phyloP scores from a whole-genome alignment of 2,329 filamentous ascomycete genomes.

The Nigrospora oryzae region DNA sequence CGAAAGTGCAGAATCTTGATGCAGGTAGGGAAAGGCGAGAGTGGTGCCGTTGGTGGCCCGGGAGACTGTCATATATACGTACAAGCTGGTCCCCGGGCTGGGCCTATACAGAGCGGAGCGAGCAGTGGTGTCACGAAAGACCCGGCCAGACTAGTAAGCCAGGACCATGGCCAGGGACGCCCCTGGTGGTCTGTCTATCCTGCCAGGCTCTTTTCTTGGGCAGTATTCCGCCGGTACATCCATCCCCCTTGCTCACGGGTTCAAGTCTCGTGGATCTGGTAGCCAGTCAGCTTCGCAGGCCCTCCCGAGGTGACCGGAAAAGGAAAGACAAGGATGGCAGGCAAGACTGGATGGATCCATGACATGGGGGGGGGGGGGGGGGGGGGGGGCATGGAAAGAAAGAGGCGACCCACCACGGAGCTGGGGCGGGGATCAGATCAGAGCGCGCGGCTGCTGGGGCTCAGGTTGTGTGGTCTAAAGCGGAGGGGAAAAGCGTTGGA shows the following conservation, averaged over 20 bases:
- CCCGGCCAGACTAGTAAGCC: no score
- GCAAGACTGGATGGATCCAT: no score
- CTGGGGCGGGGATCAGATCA: constrained; percentile 10
- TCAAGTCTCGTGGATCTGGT: no score
- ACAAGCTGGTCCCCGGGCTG: constrained; percentile 7
- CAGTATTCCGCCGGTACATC: no score
- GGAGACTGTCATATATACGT: constrained; percentile 18
- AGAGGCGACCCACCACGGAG: constrained; percentile 1
- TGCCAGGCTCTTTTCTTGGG: no score
- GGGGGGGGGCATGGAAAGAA: not conserved
- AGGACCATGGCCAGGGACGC: no score
- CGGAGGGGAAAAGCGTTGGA: not conserved
- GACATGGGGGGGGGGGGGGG: no score
- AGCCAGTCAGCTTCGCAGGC: no score
- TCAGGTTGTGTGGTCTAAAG: constrained; percentile 7
- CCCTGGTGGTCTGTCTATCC: no score
- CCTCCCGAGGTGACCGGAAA: no score
- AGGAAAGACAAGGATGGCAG: no score
- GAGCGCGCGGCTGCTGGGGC: constrained; percentile 19
- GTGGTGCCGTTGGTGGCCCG: constrained; percentile 3
- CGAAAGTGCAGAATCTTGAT: constrained; percentile 14
- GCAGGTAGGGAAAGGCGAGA: constrained; percentile 10
- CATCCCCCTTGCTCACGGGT: no score
- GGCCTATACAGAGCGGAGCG: constrained; percentile 8
- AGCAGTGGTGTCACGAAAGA: not conserved